Evolutionary conservation across 768 basidiomycete species (phyloP).

Genomic region (Megacollybia marginata): DNA sequence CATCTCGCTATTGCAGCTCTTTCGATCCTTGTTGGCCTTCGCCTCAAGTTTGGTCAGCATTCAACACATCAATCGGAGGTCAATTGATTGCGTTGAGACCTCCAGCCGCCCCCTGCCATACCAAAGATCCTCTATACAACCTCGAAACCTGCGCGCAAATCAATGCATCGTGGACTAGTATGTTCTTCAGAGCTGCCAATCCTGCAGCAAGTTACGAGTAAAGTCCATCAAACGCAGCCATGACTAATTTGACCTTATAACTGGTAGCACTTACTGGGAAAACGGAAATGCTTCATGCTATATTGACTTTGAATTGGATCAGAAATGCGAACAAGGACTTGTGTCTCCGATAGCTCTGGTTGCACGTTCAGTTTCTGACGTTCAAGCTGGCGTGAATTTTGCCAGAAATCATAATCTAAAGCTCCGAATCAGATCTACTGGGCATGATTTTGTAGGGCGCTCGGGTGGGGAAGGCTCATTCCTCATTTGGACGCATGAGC

Average conservation of each 20-base stretch:
- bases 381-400: conserved; percentile 15
- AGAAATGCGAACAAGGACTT: conserved; percentile 13
- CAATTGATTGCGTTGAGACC: conserved; percentile 2
- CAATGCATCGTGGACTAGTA: conserved; percentile 4
- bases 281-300: conserved; percentile 11
- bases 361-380: conserved; percentile 10
- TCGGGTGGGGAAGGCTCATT: conserved; percentile 22
- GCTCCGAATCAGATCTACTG: conserved; percentile 17
- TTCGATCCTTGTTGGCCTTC: conserved; percentile 5
- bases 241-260: not conserved
- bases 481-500: conserved; percentile 27
- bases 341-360: conserved; percentile 16
- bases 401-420: conserved; percentile 9
- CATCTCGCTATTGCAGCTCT: conserved; percentile 3
- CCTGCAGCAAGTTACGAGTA: conserved; percentile 5
- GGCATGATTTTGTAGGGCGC: conserved; percentile 27
- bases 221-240: not conserved
- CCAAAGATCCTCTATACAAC: conserved; percentile 4
- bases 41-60: not conserved
- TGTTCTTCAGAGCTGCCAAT: conserved; percentile 4
- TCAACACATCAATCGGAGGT: conserved; percentile 4
- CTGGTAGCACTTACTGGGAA: conserved; percentile 5
- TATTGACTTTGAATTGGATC: conserved; percentile 21
- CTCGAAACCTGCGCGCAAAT: conserved; percentile 1
- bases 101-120: conserved; percentile 4